Percentiles rank a stretch among this genome's conserved stretches.
phyloP scores from a whole-genome alignment of 331 rosid species.

The Rosa hybrid region DNA sequence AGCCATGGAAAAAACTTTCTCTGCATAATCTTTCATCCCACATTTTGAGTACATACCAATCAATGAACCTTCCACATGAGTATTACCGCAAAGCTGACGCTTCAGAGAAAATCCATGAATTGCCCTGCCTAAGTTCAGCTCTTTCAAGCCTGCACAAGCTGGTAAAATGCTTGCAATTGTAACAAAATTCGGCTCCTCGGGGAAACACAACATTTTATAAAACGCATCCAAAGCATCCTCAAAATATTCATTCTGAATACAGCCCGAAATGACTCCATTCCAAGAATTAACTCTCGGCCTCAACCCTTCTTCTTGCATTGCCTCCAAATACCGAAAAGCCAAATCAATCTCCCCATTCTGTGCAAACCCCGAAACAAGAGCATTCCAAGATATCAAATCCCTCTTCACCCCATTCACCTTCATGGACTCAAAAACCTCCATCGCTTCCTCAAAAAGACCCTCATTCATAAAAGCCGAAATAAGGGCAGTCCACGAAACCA shows the following conservation, averaged over 20 bases:
- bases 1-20: conserved; percentile 28
- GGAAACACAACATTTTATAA: conserved; percentile 33
- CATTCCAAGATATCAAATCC: conserved; percentile 55
- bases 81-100: conserved; percentile 36
- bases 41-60: conserved; percentile 49
- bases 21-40: conserved; percentile 33
- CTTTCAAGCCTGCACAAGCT: conserved; percentile 45
- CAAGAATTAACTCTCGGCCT: conserved; percentile 45
- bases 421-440: conserved; percentile 38
- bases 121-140: conserved; percentile 42
- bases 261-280: conserved; percentile 56
- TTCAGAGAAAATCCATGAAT: conserved; percentile 44
- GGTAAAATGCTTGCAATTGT: conserved; percentile 49
- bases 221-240: conserved; percentile 44
- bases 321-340: conserved; percentile 40
- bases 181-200: conserved; percentile 39
- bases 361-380: conserved; percentile 47
- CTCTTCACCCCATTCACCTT: conserved; percentile 35
- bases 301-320: conserved; percentile 43
- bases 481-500: conserved; percentile 51
- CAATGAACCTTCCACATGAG: conserved; percentile 50
- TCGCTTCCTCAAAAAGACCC: conserved; percentile 43
- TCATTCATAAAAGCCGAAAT: conserved; percentile 43
- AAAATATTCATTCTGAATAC: conserved; percentile 40
- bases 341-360: conserved; percentile 40